Conservation (phyloP, 2,329 filamentous ascomycete genomes). For the Monosporascus sp. region DNA sequence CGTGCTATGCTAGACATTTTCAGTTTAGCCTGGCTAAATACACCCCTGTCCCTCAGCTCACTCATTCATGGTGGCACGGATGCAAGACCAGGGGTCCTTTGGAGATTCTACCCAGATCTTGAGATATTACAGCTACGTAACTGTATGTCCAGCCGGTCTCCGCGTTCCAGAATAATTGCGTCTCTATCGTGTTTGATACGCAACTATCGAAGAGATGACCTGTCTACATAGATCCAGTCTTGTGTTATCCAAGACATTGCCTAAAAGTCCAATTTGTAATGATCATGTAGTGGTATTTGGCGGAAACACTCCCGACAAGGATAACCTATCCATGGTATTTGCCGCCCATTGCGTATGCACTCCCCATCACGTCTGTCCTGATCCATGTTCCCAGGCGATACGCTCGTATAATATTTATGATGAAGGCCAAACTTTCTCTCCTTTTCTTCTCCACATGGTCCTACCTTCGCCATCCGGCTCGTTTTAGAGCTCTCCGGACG, state of each 20-base stretch:
- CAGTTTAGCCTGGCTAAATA: not conserved
- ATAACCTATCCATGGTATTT: not conserved
- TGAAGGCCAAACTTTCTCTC: not conserved
- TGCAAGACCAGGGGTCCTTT: not conserved
- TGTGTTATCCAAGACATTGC: too few species aligned
- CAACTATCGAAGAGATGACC: too few species aligned
- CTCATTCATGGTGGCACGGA: not conserved
- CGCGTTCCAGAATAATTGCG: not conserved
- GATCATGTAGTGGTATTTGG: too few species aligned
- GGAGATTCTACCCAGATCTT: not conserved
- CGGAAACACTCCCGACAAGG: not conserved
- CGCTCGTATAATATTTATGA: not conserved
- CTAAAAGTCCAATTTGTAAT: too few species aligned
- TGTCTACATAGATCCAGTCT: too few species aligned
- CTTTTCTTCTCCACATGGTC: not conserved
- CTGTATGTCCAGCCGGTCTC: not conserved
- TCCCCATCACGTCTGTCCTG: not conserved
- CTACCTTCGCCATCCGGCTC: not conserved
- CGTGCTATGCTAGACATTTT: not conserved
- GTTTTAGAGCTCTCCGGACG: not conserved
- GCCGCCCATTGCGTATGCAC: not conserved
- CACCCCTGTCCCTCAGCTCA: not conserved
- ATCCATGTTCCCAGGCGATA: not conserved
- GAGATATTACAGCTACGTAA: not conserved
- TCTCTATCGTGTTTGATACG: too few species aligned